A percentile compares a stretch with the other conserved stretches of the same genome.
Evolutionary conservation across 768 basidiomycete species (phyloP).

Genomic region (Amanita molliuscula): DNA sequence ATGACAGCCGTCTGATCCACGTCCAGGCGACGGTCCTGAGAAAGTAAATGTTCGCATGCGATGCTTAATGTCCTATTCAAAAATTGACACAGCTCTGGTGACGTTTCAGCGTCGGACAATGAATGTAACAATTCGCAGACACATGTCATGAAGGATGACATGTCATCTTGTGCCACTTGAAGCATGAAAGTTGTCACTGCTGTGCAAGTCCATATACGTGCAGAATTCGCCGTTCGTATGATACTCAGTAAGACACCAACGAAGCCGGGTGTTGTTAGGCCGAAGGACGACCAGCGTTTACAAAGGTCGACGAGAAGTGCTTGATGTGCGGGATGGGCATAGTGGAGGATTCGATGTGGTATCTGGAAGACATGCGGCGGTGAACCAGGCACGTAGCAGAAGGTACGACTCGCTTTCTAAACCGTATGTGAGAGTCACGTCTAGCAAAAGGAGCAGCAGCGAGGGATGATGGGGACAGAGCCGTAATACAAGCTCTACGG

Average conservation of each 20-base stretch:
- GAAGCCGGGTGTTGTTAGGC: constrained; percentile 19
- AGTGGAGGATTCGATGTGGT: constrained; percentile 17
- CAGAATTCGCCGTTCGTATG: constrained; percentile 10
- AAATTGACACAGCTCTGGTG: not conserved
- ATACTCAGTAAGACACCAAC: constrained; percentile 19
- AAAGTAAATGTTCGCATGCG: not conserved
- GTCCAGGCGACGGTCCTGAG: not conserved
- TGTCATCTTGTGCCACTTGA: not conserved
- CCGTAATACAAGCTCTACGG: constrained; percentile 35
- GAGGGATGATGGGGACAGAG: constrained; percentile 37
- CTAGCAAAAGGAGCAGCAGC: constrained; percentile 37
- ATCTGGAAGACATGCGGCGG: constrained; percentile 21
- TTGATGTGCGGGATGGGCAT: constrained; percentile 34
- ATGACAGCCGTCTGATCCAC: not conserved
- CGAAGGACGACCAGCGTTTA: constrained; percentile 24
- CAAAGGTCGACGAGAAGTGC: constrained; percentile 36
- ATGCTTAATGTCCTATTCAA: not conserved
- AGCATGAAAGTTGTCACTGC: constrained; percentile 15
- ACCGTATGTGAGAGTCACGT: constrained; percentile 34
- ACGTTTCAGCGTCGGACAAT: constrained; percentile 16
- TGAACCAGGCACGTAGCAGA: constrained; percentile 32
- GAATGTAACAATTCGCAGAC: not conserved
- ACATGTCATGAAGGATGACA: constrained; percentile 1
- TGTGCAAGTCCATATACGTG: constrained; percentile 30
- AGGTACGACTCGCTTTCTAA: constrained; percentile 31